A percentile compares a stretch with the other conserved stretches of the same genome.
phyloP scores from a whole-genome alignment of 1,284 basidiomycete genomes.

The Anthracocystis walkeri region DNA sequence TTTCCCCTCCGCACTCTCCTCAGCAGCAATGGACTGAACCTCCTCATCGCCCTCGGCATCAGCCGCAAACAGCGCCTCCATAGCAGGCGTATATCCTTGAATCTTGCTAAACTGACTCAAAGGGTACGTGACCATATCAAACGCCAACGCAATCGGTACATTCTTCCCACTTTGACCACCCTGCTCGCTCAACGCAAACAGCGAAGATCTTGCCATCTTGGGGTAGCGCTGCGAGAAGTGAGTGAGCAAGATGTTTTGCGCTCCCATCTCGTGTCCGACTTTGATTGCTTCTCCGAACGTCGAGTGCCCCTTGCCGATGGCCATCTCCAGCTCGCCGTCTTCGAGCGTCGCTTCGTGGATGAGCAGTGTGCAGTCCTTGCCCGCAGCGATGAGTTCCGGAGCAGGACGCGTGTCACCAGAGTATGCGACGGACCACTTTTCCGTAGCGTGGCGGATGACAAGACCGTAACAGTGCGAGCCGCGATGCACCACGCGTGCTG shows the following conservation, averaged over 20 bases:
- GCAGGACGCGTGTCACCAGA: slow-evolving; percentile 91
- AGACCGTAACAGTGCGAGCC: slow-evolving; percentile 53
- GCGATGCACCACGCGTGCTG: slow-evolving; percentile 45
- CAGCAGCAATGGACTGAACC: slow-evolving; percentile 13
- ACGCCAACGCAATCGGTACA: slow-evolving; percentile 76
- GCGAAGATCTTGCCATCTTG: slow-evolving; percentile 76
- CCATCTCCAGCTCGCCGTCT: slow-evolving; percentile 76
- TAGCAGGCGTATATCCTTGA: slow-evolving; percentile 78
- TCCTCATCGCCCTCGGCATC: slow-evolving; percentile 75
- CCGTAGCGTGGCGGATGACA: slow-evolving; percentile 72
- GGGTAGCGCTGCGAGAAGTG: slow-evolving; percentile 96
- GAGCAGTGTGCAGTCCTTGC: slow-evolving; percentile 79
- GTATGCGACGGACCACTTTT: slow-evolving; percentile 69
- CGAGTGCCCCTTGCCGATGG: slow-evolving; percentile 83
- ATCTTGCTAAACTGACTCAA: slow-evolving; percentile 86
- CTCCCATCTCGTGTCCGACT: slow-evolving; percentile 80
- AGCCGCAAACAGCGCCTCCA: slow-evolving; percentile 78
- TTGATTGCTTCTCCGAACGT: slow-evolving; percentile 88
- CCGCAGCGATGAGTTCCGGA: slow-evolving; percentile 77
- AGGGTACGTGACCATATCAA: slow-evolving; percentile 81
- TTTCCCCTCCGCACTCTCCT: background rate
- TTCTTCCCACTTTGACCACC: slow-evolving; percentile 3
- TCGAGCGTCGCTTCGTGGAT: slow-evolving; percentile 95
- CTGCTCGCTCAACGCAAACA: slow-evolving; percentile 22
- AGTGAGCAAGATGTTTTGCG: slow-evolving; percentile 84